Percentiles rank a stretch among this genome's conserved stretches.
These are phyloP conservation scores for Conoideocrella luteorostrata DNA, from an alignment of 2,329 filamentous ascomycete species.

Conservation along the genomic window DNA sequence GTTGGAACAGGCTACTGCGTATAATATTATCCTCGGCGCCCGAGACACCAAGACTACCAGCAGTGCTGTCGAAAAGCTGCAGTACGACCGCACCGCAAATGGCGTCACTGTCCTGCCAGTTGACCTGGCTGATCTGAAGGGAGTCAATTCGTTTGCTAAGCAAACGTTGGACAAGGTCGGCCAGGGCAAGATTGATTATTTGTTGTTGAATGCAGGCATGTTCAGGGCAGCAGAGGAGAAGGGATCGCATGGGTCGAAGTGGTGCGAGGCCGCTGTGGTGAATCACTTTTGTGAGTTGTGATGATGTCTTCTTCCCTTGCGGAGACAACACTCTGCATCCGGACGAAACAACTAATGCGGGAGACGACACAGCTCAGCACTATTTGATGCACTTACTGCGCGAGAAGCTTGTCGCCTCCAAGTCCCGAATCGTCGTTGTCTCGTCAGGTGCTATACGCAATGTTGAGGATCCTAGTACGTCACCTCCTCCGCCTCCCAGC, in stretches of 20 bases:
- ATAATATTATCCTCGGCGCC: slow-evolving; percentile 43
- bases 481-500: no score
- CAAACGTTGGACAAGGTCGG: slow-evolving; percentile 36
- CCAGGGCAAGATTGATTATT: slow-evolving; percentile 36
- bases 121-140: slow-evolving; percentile 38
- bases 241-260: slow-evolving; percentile 36
- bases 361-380: slow-evolving; percentile 39
- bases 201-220: slow-evolving; percentile 45
- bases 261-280: slow-evolving; percentile 44
- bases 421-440: slow-evolving; percentile 41
- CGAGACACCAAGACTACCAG: slow-evolving; percentile 36
- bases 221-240: slow-evolving; percentile 27
- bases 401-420: slow-evolving; percentile 40
- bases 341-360: not conserved
- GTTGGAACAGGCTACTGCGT: slow-evolving; percentile 36
- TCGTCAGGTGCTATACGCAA: slow-evolving; percentile 42
- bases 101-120: slow-evolving; percentile 39
- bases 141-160: slow-evolving; percentile 40
- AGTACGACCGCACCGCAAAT: slow-evolving; percentile 34
- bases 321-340: no score
- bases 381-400: slow-evolving; percentile 44
- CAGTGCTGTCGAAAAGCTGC: slow-evolving; percentile 34
- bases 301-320: not conserved
- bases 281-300: slow-evolving; percentile 48
- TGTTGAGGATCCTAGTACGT: slow-evolving; percentile 32